Evolutionary conservation across 805 yeast species (phyloP).

Genomic region (Saccharomycopsis guyanensis): DNA sequence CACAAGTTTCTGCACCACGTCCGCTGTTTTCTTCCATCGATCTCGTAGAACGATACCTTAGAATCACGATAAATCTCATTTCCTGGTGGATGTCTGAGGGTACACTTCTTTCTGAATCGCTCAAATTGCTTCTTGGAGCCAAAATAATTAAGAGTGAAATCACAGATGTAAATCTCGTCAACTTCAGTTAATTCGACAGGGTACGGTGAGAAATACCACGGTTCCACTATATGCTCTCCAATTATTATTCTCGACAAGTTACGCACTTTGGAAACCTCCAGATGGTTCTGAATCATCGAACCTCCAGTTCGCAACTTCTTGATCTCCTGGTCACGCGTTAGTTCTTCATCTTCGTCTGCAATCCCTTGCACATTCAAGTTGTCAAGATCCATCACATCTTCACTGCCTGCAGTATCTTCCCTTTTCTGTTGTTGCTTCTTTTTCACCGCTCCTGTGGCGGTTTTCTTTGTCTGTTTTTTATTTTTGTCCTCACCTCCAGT

Average conservation of each 20-base stretch:
- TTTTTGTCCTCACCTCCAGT: constrained; percentile 39
- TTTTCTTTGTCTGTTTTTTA: constrained; percentile 23
- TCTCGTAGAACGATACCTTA: constrained; percentile 89
- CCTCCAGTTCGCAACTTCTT: constrained; percentile 91
- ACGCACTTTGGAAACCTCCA: constrained; percentile 84
- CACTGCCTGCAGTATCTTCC: constrained; percentile 29
- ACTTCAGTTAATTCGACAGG: constrained; percentile 92
- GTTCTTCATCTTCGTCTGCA: constrained; percentile 55
- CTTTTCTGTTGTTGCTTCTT: constrained; percentile 27
- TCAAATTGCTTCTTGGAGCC: constrained; percentile 88
- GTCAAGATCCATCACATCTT: constrained; percentile 79
- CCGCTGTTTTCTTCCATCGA: constrained; percentile 92
- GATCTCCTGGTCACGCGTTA: constrained; percentile 85
- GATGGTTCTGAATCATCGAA: constrained; percentile 87
- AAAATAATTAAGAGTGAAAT: constrained; percentile 81
- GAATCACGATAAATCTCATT: constrained; percentile 94
- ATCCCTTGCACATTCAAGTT: constrained; percentile 79
- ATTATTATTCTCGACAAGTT: constrained; percentile 71
- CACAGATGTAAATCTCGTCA: constrained; percentile 85
- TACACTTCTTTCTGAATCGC: constrained; percentile 80
- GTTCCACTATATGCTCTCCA: constrained; percentile 90
- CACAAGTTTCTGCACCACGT: constrained; percentile 97
- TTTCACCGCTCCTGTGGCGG: constrained; percentile 30
- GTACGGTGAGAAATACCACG: constrained; percentile 98
- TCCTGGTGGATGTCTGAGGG: constrained; percentile 95